Evolutionary conservation across 2,329 filamentous ascomycete genomes (phyloP).

Genomic region (Cladosporium sp.): DNA sequence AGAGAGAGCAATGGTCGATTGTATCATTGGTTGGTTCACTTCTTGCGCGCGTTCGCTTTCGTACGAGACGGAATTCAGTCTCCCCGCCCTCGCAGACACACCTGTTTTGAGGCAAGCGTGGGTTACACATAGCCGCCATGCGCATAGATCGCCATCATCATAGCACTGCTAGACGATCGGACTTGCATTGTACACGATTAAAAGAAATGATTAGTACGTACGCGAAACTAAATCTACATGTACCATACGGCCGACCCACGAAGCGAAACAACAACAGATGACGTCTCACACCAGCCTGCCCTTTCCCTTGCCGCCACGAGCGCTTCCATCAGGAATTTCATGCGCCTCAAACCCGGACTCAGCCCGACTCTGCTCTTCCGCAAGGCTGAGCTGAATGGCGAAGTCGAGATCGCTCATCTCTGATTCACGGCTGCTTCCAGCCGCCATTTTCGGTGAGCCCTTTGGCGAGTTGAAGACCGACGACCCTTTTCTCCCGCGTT

Average conservation of each 20-base stretch:
- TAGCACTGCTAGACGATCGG: background rate
- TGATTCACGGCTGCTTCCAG: slow-evolving; percentile 40
- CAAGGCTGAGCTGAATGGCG: slow-evolving; percentile 63
- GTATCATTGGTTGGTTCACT: background rate
- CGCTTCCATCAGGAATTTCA: background rate
- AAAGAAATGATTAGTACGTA: background rate
- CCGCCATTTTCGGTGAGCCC: slow-evolving; percentile 40
- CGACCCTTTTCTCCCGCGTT: slow-evolving; percentile 33
- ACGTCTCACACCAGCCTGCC: slow-evolving; percentile 18
- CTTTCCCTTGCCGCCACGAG: slow-evolving; percentile 21
- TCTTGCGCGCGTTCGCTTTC: background rate
- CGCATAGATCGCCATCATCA: background rate
- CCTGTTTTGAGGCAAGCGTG: background rate
- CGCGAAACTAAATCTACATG: background rate
- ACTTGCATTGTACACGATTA: no score
- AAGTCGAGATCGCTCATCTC: slow-evolving; percentile 63
- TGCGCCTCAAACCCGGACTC: slow-evolving; percentile 10
- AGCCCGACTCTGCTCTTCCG: slow-evolving; percentile 56
- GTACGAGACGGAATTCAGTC: background rate
- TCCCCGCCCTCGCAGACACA: slow-evolving; percentile 1
- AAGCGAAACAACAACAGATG: background rate
- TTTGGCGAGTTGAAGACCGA: slow-evolving; percentile 32
- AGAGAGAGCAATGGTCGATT: background rate
- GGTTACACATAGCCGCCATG: background rate
- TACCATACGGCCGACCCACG: background rate